phyloP scores from a whole-genome alignment of 2,329 filamentous ascomycete species.

The Trichoderma asperellum region DNA sequence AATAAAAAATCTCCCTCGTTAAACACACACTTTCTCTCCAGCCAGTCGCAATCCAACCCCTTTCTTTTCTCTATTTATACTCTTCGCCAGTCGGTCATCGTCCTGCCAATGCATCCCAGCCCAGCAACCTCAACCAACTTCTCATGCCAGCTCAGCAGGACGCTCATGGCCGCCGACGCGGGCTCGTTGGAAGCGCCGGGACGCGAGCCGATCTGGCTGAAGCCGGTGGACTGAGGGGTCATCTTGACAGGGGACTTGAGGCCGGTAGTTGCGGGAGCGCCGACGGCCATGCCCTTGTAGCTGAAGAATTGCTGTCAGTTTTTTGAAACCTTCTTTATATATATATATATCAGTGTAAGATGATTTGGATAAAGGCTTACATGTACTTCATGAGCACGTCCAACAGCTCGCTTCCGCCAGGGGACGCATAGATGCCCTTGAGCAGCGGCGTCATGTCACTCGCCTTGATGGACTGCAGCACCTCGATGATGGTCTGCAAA shows the following conservation, averaged over 20 bases:
- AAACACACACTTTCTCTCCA: background rate
- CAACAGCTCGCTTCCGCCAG: constrained; percentile 80
- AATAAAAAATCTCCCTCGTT: background rate
- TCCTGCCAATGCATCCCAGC: constrained; percentile 85
- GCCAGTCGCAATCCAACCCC: background rate
- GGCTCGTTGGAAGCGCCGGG: constrained; percentile 63
- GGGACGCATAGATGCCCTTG: constrained; percentile 74
- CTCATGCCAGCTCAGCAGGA: constrained; percentile 97
- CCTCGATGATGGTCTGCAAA: constrained; percentile 85
- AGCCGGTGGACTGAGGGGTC: constrained; percentile 76
- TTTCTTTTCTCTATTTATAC: constrained; percentile 45
- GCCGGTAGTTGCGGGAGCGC: constrained; percentile 40
- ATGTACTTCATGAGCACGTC: constrained; percentile 98
- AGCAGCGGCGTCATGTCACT: constrained; percentile 92
- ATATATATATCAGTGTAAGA: no score
- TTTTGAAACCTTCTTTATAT: background rate
- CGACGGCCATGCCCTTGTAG: constrained; percentile 84
- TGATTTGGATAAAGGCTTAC: constrained; percentile 57
- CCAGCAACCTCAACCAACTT: constrained; percentile 95
- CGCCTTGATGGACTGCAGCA: constrained; percentile 93
- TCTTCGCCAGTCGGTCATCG: constrained; percentile 94
- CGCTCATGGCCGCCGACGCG: constrained; percentile 89
- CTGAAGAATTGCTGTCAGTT: constrained; percentile 46
- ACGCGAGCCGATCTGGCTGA: constrained; percentile 73
- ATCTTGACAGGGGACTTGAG: constrained; percentile 51